Evolutionary conservation across 768 basidiomycete genomes (phyloP).

Genomic region (Termitomyces titanicus): DNA sequence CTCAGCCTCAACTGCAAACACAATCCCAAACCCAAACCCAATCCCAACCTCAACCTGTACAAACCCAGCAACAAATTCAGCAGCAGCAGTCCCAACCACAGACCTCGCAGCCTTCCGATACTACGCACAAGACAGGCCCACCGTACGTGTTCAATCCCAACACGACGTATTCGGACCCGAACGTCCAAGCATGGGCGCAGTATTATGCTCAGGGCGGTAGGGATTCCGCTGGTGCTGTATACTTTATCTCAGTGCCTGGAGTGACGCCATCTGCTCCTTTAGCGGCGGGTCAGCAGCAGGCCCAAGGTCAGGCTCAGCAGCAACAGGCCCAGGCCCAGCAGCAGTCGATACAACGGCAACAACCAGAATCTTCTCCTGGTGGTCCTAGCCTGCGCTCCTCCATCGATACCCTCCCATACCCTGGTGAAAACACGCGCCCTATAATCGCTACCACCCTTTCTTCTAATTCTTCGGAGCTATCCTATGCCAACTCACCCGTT

Average conservation of each 20-base stretch:
- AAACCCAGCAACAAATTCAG: conserved; percentile 17
- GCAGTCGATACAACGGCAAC: conserved; percentile 12
- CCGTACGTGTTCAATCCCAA: conserved; percentile 62
- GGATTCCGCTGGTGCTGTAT: conserved; percentile 72
- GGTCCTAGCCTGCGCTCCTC: background rate
- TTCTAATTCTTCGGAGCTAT: conserved; percentile 3
- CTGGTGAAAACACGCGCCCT: conserved; percentile 12
- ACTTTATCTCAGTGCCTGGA: conserved; percentile 77
- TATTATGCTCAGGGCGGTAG: conserved; percentile 81
- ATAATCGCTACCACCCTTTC: background rate
- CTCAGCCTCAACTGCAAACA: background rate
- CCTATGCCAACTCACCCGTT: conserved; percentile 9
- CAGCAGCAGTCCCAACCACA: conserved; percentile 13
- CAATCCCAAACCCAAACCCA: conserved; percentile 16
- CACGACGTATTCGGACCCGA: conserved; percentile 69
- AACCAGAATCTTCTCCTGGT: background rate
- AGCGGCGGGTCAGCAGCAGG: conserved; percentile 11
- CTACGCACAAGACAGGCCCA: conserved; percentile 31
- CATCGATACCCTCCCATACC: conserved; percentile 16
- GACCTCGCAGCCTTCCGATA: conserved; percentile 19
- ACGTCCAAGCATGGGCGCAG: conserved; percentile 83
- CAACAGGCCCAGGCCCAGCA: conserved; percentile 16
- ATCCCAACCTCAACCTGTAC: conserved; percentile 22
- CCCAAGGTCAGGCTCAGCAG: conserved; percentile 8
- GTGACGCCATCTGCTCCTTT: conserved; percentile 43